Evolutionary conservation across 768 basidiomycete species (phyloP).

Genomic region (Lactarius quietus): DNA sequence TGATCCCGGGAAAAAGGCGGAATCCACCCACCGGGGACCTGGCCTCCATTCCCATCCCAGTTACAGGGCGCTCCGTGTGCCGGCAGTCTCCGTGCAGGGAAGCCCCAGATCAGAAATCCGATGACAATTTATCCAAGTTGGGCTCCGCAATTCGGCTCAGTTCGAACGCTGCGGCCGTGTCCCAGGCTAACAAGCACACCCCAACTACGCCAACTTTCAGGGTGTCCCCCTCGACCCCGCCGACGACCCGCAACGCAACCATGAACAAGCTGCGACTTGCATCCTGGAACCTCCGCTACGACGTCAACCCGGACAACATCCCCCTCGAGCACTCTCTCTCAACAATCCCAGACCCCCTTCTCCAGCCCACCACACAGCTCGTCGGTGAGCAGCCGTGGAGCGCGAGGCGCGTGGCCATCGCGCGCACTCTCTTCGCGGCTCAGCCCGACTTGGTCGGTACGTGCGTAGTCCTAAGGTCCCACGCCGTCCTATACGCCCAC

Average conservation of each 20-base stretch:
- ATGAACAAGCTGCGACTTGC: constrained; percentile 31
- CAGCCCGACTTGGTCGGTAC: constrained; percentile 40
- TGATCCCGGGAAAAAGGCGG: constrained; percentile 20
- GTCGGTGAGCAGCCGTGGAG: constrained; percentile 54
- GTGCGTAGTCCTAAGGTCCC: constrained; percentile 7
- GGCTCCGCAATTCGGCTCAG: background rate
- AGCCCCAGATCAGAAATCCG: constrained; percentile 7
- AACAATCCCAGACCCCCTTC: constrained; percentile 41
- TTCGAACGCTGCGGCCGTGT: background rate
- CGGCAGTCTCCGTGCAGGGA: background rate
- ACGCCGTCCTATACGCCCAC: background rate
- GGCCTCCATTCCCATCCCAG: constrained; percentile 13
- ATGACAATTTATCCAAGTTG: constrained; percentile 14
- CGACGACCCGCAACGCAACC: constrained; percentile 9
- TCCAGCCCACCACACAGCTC: constrained; percentile 34
- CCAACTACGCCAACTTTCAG: background rate
- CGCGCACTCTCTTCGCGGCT: constrained; percentile 43
- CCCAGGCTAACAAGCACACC: no score
- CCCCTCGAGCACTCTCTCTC: constrained; percentile 46
- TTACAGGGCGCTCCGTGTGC: constrained; percentile 21
- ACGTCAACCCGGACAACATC: constrained; percentile 48
- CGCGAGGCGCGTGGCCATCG: constrained; percentile 45
- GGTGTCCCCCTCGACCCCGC: background rate
- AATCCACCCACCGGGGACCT: background rate
- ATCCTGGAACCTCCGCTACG: constrained; percentile 54